Percentiles rank a stretch among this genome's conserved stretches.
These are phyloP conservation scores for Phytophthora aleatoria DNA, from an alignment of 352 stramenopile genomes.

Conservation along the genomic window DNA sequence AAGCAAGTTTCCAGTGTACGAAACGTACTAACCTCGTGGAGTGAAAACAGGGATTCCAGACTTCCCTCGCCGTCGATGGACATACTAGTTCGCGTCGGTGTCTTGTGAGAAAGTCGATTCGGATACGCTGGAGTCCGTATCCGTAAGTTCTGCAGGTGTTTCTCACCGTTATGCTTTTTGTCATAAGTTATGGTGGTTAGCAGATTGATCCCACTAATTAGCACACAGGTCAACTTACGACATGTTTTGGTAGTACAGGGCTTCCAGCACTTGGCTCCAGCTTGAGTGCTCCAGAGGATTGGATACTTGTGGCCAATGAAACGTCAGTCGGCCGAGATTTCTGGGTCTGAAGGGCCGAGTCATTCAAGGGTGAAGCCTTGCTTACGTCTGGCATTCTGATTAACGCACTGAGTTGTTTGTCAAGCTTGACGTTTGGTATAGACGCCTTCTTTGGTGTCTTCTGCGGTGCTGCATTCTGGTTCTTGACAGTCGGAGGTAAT, in stretches of 20 bases:
- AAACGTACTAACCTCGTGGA: conserved; percentile 33
- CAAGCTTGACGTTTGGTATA: conserved; percentile 16
- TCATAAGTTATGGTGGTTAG: not conserved
- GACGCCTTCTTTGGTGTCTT: conserved; percentile 1
- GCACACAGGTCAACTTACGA: conserved; percentile 19
- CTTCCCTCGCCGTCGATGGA: conserved; percentile 11
- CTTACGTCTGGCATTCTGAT: not conserved
- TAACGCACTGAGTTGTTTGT: conserved; percentile 4
- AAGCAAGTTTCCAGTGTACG: not conserved
- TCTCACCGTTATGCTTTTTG: conserved; percentile 32
- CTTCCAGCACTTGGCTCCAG: conserved; percentile 7
- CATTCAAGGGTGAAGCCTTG: conserved; percentile 18
- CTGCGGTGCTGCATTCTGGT: not conserved
- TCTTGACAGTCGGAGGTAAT: not conserved
- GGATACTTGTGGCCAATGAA: not conserved
- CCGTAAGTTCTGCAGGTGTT: conserved; percentile 37
- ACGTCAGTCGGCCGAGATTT: not conserved
- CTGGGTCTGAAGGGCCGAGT: conserved; percentile 11
- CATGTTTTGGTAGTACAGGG: conserved; percentile 28
- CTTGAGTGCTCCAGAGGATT: not conserved
- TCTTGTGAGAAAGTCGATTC: conserved; percentile 33
- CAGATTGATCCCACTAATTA: not conserved
- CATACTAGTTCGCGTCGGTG: conserved; percentile 1
- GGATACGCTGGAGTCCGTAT: conserved; percentile 44
- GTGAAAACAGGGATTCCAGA: conserved; percentile 28